Evolutionary conservation across 148 eudicot genomes (phyloP), one percentile per base, ranked within the genome.

Genomic region (Mesembryanthemum crystallinum): DNA sequence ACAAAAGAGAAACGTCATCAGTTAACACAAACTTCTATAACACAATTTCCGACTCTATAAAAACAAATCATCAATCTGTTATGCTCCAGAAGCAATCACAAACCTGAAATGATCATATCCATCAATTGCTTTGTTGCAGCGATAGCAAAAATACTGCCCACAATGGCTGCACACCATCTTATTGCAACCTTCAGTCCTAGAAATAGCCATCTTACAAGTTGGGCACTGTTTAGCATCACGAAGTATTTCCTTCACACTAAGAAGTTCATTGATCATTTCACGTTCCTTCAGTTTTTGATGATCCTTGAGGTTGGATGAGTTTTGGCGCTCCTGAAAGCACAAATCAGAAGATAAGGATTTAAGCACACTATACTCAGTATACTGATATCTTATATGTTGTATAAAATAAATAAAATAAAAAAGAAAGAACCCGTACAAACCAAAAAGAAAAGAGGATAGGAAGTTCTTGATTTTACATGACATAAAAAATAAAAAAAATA

Each of bases 61-160:
- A n/a, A 67, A 21, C 30, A 29, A 67, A n/a, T 33, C 23, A 64
- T 20, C 43, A 35, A 64, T 64, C 64, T n/a, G 8, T 17, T 29
- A 8, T 23, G 61, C 10, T 52, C 14, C 8, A 66, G 68, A 71
- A 74, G 61, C 1, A 61, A 68, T 0, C 23, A 86, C 76, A 62
- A 71, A 92, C 98, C 94, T 86, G 90, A 87, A 95, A 82, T 95
- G 98, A 29, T 92, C 96, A 64, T 95, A 92, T 80, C 96, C 97
- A 58, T 72, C 81, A 30, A 94, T 92, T 67, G 85, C 86, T 86
- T 88, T 32, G 71, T 83, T 89, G 77, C 98, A 95, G 39, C 85
- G 88, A 73, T 92, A 95, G 81, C 98, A 95, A 77, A 95, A 95
- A 76, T 82, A 90, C 55, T 68, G 69, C 45, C 91, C 94, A 83